phyloP scores from a whole-genome alignment of 2,329 filamentous ascomycete species.

The Alternaria incomplexa region DNA sequence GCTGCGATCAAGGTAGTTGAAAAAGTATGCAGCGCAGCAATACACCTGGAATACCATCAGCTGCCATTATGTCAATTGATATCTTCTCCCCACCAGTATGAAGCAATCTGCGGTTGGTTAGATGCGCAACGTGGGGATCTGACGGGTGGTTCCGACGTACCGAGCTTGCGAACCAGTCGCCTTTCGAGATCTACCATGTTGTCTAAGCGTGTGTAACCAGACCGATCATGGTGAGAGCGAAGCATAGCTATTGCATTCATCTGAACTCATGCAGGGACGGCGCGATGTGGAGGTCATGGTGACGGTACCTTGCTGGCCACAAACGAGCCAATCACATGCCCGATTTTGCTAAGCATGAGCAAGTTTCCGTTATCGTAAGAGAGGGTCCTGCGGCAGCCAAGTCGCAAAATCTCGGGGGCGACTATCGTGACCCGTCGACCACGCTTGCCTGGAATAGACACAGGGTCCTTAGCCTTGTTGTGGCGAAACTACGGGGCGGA shows the following conservation, averaged over 20 bases:
- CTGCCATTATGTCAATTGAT: too few species aligned
- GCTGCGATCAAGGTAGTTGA: conserved; percentile 37
- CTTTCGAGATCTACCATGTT: conserved; percentile 26
- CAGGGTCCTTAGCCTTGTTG: background rate
- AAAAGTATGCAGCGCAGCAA: conserved; percentile 41
- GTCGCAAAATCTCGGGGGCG: background rate
- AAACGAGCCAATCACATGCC: conserved; percentile 21
- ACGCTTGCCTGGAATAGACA: background rate
- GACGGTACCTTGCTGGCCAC: conserved; percentile 25
- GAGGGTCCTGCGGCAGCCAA: background rate
- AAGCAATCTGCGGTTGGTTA: conserved; percentile 27
- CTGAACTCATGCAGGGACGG: background rate
- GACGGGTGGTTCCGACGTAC: background rate
- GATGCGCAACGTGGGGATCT: background rate
- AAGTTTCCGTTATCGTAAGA: background rate
- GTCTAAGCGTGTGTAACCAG: conserved; percentile 8
- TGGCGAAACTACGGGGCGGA: background rate
- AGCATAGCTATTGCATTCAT: background rate
- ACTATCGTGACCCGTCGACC: background rate
- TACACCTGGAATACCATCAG: conserved; percentile 18
- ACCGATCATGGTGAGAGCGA: background rate
- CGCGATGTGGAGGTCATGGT: conserved; percentile 1
- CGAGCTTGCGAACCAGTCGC: conserved; percentile 36
- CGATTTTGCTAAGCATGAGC: conserved; percentile 25
- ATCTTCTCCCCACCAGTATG: conserved; percentile 16